A percentile compares a stretch with the other conserved stretches of the same genome.
Conservation (phyloP, 1,139 yeast genomes). For the Pichia sp. region DNA sequence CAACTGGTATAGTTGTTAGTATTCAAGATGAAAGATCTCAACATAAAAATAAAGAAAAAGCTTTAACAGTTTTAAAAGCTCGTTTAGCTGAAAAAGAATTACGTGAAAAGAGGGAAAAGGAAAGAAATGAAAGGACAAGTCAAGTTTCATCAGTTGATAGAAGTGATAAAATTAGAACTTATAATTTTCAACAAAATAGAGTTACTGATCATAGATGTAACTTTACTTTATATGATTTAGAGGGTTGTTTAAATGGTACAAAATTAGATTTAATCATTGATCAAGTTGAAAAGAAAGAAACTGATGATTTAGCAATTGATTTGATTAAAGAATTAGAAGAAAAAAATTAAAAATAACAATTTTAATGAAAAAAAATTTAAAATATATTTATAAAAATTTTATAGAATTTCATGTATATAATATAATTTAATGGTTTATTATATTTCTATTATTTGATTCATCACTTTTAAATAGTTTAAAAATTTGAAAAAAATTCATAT, state of each 20-base stretch:
- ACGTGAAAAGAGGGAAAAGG: constrained; percentile 55
- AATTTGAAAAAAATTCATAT: no score
- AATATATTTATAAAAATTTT: no score
- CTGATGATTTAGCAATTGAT: constrained; percentile 38
- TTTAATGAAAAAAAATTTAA: no score
- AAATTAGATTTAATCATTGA: constrained; percentile 59
- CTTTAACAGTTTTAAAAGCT: constrained; percentile 74
- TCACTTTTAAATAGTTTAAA: no score
- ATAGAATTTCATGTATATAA: no score
- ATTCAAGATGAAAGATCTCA: constrained; percentile 97
- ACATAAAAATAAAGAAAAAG: constrained; percentile 92
- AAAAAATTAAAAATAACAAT: not conserved
- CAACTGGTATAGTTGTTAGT: constrained; percentile 81
- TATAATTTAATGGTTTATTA: no score
- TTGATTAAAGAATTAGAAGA: constrained; percentile 27
- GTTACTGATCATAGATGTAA: constrained; percentile 93
- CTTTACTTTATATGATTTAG: constrained; percentile 68
- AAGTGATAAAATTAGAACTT: constrained; percentile 89
- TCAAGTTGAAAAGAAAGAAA: constrained; percentile 43
- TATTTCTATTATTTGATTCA: no score
- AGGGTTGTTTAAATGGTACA: constrained; percentile 70
- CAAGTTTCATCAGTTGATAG: constrained; percentile 88
- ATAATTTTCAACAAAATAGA: constrained; percentile 86
- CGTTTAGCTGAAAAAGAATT: constrained; percentile 79
- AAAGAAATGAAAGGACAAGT: constrained; percentile 61